These are phyloP conservation scores for Echinochloa phyllopogon DNA, from an alignment of 176 grass and related monocot species.

Conservation along the genomic window DNA sequence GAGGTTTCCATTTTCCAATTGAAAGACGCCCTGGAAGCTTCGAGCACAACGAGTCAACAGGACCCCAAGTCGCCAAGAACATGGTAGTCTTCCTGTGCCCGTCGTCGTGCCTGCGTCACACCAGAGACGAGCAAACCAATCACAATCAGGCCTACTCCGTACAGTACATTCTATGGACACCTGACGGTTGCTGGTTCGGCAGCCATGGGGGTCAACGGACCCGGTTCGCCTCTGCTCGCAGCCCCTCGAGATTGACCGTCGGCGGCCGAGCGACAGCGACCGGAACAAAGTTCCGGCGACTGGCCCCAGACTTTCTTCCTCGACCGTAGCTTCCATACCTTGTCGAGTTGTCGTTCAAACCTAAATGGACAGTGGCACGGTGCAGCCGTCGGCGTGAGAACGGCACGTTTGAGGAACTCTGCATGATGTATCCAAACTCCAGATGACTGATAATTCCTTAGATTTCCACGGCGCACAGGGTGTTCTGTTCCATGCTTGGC, in stretches of 20 bases:
- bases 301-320: background rate
- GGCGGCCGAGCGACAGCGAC: background rate
- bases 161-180: background rate
- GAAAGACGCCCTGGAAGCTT: background rate
- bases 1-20: background rate
- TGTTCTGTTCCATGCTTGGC: background rate
- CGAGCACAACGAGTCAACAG: background rate
- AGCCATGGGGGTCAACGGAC: background rate
- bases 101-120: background rate
- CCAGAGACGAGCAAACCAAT: background rate
- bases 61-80: background rate
- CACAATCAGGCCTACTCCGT: too few relatives aligned
- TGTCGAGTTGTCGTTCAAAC: background rate
- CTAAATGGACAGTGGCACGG: background rate
- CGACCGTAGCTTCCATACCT: background rate
- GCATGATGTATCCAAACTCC: background rate
- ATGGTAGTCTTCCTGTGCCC: background rate
- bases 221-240: too few relatives aligned
- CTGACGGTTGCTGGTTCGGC: background rate
- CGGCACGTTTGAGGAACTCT: background rate
- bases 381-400: background rate
- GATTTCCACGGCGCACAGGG: background rate
- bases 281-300: background rate
- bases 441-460: background rate
- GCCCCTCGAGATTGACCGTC: slow-evolving; percentile 1